phyloP scores from a whole-genome alignment of 768 basidiomycete genomes.

The Rhodocollybia butyracea region DNA sequence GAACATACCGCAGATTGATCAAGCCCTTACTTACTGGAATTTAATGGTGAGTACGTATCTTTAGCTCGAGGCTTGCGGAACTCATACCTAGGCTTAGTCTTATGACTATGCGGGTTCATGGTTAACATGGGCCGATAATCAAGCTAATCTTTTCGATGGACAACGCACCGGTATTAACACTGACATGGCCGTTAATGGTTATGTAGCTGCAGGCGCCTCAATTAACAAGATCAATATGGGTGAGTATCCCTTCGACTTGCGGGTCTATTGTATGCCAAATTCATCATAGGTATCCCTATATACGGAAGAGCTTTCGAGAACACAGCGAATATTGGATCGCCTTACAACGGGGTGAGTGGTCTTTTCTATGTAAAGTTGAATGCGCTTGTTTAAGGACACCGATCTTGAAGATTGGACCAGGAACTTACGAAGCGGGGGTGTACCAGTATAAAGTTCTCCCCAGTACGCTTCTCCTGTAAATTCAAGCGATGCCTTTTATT shows the following conservation, averaged over 20 bases:
- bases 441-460: slow-evolving; percentile 80
- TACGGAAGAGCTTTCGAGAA: slow-evolving; percentile 79
- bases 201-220: slow-evolving; percentile 57
- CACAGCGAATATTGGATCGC: slow-evolving; percentile 60
- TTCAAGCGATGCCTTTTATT: background rate
- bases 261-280: background rate
- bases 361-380: background rate
- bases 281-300: slow-evolving; percentile 59
- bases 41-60: slow-evolving; percentile 53
- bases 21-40: slow-evolving; percentile 73
- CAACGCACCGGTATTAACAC: slow-evolving; percentile 61
- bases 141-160: slow-evolving; percentile 70
- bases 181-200: slow-evolving; percentile 62
- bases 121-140: slow-evolving; percentile 52
- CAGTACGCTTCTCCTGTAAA: slow-evolving; percentile 26
- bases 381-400: background rate
- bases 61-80: background rate
- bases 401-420: slow-evolving; percentile 56
- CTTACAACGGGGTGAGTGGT: slow-evolving; percentile 60
- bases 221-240: slow-evolving; percentile 67
- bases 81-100: slow-evolving; percentile 33
- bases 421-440: slow-evolving; percentile 65
- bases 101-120: slow-evolving; percentile 81
- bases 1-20: slow-evolving; percentile 60
- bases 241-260: slow-evolving; percentile 15